Evolutionary conservation across 768 basidiomycete genomes (phyloP).

Genomic region (Trametes cubensis): DNA sequence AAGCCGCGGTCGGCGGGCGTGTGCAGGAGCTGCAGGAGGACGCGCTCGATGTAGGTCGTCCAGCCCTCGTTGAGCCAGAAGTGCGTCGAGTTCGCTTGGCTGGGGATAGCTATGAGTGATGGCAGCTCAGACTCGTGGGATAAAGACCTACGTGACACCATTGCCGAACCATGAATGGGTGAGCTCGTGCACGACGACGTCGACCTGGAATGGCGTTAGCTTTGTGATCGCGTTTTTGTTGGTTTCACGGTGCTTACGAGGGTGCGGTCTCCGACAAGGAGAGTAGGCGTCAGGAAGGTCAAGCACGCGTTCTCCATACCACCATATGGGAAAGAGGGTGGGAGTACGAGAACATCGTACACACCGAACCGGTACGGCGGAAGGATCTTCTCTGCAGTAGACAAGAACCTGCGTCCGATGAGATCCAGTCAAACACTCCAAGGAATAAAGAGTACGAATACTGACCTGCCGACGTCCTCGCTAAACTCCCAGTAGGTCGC

Average conservation of each 20-base stretch:
- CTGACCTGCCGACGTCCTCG: conserved; percentile 77
- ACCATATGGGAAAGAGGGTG: conserved; percentile 91
- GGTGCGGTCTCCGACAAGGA: conserved; percentile 84
- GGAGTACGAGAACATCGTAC: conserved; percentile 87
- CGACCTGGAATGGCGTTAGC: conserved; percentile 40
- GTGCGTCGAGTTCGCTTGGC: conserved; percentile 73
- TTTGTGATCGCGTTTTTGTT: no score
- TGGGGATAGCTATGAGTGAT: conserved; percentile 24
- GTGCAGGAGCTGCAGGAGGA: conserved; percentile 70
- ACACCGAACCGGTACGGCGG: conserved; percentile 82
- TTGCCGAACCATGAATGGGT: conserved; percentile 95
- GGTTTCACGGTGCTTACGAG: no score
- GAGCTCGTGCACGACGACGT: conserved; percentile 87
- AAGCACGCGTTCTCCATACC: conserved; percentile 93
- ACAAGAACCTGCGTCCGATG: conserved; percentile 60
- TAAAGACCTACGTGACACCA: conserved; percentile 64
- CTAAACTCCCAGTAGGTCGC: conserved; percentile 85
- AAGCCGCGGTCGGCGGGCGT: conserved; percentile 80
- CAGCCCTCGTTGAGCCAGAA: conserved; percentile 94
- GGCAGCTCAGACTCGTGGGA: not conserved
- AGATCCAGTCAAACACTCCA: not conserved
- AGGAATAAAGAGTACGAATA: not conserved
- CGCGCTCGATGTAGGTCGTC: conserved; percentile 91
- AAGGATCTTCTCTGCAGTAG: conserved; percentile 73
- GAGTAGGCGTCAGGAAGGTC: conserved; percentile 86